phyloP scores from a whole-genome alignment of 1,139 yeast species.

The Candida sanyaensis region DNA sequence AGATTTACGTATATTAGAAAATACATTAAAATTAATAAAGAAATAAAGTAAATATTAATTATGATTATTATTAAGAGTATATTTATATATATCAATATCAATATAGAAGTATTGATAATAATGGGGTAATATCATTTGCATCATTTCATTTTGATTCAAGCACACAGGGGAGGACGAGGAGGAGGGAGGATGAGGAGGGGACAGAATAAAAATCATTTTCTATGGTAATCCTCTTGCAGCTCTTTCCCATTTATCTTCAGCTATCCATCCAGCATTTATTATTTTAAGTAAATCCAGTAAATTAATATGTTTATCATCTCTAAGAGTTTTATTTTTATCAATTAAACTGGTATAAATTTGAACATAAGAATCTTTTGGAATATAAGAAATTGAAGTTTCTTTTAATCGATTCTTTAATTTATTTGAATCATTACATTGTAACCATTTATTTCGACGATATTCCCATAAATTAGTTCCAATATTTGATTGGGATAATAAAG shows the following conservation, averaged over 20 bases:
- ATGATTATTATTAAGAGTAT: background rate
- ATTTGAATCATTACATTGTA: slow-evolving; percentile 21
- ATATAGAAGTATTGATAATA: background rate
- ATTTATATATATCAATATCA: background rate
- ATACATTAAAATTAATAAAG: slow-evolving; percentile 25
- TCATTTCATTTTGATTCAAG: background rate
- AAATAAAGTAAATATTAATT: slow-evolving; percentile 4
- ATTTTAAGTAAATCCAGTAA: slow-evolving; percentile 60
- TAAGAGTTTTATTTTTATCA: slow-evolving; percentile 57
- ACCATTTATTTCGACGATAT: slow-evolving; percentile 61
- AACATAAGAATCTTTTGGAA: slow-evolving; percentile 51
- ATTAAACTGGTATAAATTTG: slow-evolving; percentile 60
- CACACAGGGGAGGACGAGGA: too few species aligned
- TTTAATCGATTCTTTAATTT: slow-evolving; percentile 20
- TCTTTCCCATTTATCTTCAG: slow-evolving; percentile 63
- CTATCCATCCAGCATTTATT: slow-evolving; percentile 71
- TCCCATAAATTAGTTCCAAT: slow-evolving; percentile 62
- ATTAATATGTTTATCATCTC: slow-evolving; percentile 52
- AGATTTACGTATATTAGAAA: slow-evolving; percentile 49
- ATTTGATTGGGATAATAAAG: slow-evolving; percentile 14
- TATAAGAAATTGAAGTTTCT: slow-evolving; percentile 34
- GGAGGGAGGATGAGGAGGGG: too few species aligned
- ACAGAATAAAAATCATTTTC: background rate
- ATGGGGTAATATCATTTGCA: background rate
- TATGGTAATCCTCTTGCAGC: slow-evolving; percentile 49